Base-by-base conservation (phyloP, 2,329 filamentous ascomycete genomes). In the Penicillium sp. region DNA sequence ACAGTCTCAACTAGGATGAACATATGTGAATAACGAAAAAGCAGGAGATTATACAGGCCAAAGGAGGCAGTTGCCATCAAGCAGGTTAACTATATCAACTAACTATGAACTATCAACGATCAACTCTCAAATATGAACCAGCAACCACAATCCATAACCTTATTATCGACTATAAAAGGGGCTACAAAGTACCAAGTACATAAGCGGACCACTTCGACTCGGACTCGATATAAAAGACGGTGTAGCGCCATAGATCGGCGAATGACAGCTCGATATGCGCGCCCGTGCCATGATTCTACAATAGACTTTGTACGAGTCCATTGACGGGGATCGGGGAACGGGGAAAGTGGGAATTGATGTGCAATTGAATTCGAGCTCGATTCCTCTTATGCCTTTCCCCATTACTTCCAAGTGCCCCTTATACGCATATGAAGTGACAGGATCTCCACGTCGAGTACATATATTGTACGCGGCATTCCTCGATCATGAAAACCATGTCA, bases 211-310 rank as follows among this genome's bases (percentile, higher is more conserved):
- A 32, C 29, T 10, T 32, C 29, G 14, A 32, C 28, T 18, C n/a
- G 27, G 32, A 9, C 10, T 20, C 23, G 35, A 31, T 42, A 42
- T 46, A 40, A 56, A 56, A 54, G 49, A 57, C 51, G 56, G 52
- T 56, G 56, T 48, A 37, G 46, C 27, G 29, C 14, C 16, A 11
- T 35, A 44, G 42, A 48, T 51, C 44, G 47, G 58, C 60, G 59
- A 63, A 63, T 63, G 52, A 54, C 50, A 56, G 47, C 9, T 29
- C 47, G 32, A 42, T 48, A 5, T 49, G 22, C 7, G 51, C 40
- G 41, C 60, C 55, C 59, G 60, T 62, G 55, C 40, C 28, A 20
- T 42, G 40, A 44, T 47, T 50, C 47, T 37, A 29, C 26, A 13
- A 23, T 31, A 27, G 34, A 18, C 41, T 14, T 26, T 26, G 26